These are phyloP conservation scores for Gomphus bonarii DNA, from an alignment of 1,284 basidiomycete genomes.

Conservation along the genomic window DNA sequence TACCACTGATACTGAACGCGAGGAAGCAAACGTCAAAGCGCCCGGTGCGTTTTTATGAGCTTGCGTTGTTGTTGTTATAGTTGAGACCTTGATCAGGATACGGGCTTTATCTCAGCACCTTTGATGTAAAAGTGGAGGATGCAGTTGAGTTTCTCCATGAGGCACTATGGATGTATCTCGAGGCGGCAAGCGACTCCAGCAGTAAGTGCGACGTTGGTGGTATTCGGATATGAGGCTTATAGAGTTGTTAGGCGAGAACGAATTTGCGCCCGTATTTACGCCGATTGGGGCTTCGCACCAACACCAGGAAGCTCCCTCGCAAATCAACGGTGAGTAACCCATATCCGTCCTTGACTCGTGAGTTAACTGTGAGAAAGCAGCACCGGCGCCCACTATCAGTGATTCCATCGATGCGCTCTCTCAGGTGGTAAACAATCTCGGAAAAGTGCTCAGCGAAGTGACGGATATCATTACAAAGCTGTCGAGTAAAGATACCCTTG, in stretches of 20 bases:
- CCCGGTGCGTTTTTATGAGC: constrained; percentile 32
- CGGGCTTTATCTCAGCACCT: constrained; percentile 39
- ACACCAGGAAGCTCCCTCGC: constrained; percentile 33
- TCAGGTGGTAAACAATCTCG: constrained; percentile 49
- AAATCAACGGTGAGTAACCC: constrained; percentile 26
- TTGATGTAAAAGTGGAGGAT: constrained; percentile 41
- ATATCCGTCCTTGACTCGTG: constrained; percentile 13
- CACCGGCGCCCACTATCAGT: constrained; percentile 68
- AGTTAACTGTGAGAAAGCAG: constrained; percentile 24
- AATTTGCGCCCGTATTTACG: constrained; percentile 56
- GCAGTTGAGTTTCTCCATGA: constrained; percentile 48
- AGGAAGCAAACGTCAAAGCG: constrained; percentile 41
- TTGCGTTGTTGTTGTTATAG: constrained; percentile 15
- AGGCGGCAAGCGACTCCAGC: constrained; percentile 58
- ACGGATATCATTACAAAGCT: constrained; percentile 61
- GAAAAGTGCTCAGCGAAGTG: constrained; percentile 54
- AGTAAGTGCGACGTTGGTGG: constrained; percentile 24
- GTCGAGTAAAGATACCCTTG: constrained; percentile 56
- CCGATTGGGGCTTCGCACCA: constrained; percentile 41
- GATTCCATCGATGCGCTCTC: constrained; percentile 64
- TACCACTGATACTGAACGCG: constrained; percentile 59
- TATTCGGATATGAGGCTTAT: neutral
- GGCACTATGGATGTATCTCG: constrained; percentile 55
- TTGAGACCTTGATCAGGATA: constrained; percentile 29
- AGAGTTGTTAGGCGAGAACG: constrained; percentile 35